Base-by-base conservation (phyloP, 495 filamentous ascomycete genomes). In the Trichocladium antarcticum region DNA sequence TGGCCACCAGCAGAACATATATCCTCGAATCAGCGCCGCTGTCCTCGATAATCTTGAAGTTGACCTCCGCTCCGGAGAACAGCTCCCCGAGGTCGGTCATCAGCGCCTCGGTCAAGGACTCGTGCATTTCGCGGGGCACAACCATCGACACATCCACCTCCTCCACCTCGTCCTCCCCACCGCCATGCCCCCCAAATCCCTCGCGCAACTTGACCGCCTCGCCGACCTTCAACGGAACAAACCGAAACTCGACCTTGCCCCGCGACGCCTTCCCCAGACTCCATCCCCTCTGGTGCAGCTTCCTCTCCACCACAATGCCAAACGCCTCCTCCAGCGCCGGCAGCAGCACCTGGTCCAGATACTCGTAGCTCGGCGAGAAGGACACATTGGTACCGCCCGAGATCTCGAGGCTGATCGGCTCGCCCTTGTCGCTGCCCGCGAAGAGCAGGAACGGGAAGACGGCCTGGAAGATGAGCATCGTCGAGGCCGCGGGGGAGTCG, bases 401-500 rank as follows among this genome's bases (percentile, higher is more conserved):
- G 15, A 95, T 80, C 14, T 71, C 76, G 3, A 90, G 58, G 15
- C 67, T 68, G 28, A 80, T 67, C 1, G 69, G 71, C 1, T 68
- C 60, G 12, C 57, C 58, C 24, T 43, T 52, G 5, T 62, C 64
- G 37, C 60, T 68, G 27, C 70, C 70, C 1, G 78, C 72, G 50
- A 82, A 79, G 2, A 93, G 62, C 3, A 92, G 61, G 61, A 82
- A 89, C 0, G 88, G 88, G 35, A 93, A 77, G 4, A 95, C 65
- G 2, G 88, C 83, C 64, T 95, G 88, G 53, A 92, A 77, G 22
- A 90, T 77, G n/a, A 93, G 70, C 45, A 80, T 68, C 0, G 85
- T 74, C 37, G 75, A 79, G 0, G 72, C 68, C 2, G 69, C 73
- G 10, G 51, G 51, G 7, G 66, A 70, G 17, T 68, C 65, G 17